Evolutionary conservation across 1,284 basidiomycete species (phyloP).

Genomic region (Ganoderma boninense): DNA sequence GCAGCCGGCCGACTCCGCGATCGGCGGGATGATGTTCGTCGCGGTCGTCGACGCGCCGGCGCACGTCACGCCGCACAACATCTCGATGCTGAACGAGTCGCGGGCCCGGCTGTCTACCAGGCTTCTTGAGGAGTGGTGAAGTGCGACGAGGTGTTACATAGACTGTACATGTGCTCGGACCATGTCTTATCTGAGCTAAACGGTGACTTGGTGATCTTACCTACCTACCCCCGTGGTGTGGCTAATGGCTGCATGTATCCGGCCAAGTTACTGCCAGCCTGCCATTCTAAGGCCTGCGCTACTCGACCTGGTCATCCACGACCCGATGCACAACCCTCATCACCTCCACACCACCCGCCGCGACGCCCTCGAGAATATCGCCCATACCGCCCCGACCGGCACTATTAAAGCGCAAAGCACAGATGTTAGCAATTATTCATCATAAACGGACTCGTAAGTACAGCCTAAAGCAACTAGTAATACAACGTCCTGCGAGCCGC

Average conservation of each 20-base stretch:
- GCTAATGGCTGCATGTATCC: not conserved
- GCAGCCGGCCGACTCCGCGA: constrained; percentile 52
- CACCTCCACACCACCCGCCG: too few species aligned
- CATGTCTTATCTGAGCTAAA: too few species aligned
- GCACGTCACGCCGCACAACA: constrained; percentile 68
- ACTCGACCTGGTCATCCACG: too few species aligned
- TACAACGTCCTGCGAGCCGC: not conserved
- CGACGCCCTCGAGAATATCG: too few species aligned
- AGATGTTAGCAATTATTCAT: not conserved
- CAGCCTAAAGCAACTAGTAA: not conserved
- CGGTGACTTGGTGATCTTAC: too few species aligned
- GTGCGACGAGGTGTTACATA: too few species aligned
- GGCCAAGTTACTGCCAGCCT: too few species aligned
- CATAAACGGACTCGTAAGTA: not conserved
- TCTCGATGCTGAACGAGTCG: constrained; percentile 60
- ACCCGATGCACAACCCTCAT: too few species aligned
- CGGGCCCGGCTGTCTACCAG: constrained; percentile 62
- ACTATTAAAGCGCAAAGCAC: not conserved
- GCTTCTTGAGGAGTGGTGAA: constrained; percentile 46
- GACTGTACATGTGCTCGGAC: too few species aligned
- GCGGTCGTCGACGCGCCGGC: constrained; percentile 59
- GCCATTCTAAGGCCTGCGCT: not conserved
- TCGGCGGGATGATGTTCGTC: constrained; percentile 68
- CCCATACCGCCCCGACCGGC: too few species aligned
- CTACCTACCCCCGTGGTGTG: too few species aligned